Evolutionary conservation across 2,329 filamentous ascomycete genomes (phyloP).

Genomic region (Venturia pyrina): DNA sequence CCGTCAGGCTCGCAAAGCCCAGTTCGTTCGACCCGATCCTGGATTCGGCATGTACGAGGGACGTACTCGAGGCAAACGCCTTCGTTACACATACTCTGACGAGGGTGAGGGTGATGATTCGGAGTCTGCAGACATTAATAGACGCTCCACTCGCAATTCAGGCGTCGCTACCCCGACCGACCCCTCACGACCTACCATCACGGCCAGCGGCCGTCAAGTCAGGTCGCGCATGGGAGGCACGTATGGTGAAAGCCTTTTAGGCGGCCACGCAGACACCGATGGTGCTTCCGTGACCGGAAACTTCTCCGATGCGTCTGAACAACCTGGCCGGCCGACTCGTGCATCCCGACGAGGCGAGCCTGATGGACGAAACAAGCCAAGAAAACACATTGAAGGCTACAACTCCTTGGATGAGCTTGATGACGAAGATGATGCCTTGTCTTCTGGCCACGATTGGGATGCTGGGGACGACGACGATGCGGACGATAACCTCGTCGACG

Average conservation of each 20-base stretch:
- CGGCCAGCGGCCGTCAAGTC: constrained; percentile 81
- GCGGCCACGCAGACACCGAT: constrained; percentile 35
- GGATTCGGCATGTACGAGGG: constrained; percentile 94
- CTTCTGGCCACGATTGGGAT: constrained; percentile 56
- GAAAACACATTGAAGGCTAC: constrained; percentile 43
- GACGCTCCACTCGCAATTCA: constrained; percentile 52
- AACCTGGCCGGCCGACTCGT: constrained; percentile 32
- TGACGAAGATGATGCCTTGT: constrained; percentile 52
- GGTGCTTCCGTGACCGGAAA: constrained; percentile 34
- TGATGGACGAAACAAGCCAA: constrained; percentile 31
- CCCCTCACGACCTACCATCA: constrained; percentile 53
- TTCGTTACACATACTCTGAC: constrained; percentile 93
- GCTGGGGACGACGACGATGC: constrained; percentile 63
- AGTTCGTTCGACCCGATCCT: constrained; percentile 77
- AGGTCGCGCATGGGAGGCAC: constrained; percentile 53
- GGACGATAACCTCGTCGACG: constrained; percentile 50
- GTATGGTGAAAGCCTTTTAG: constrained; percentile 53
- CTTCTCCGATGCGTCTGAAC: constrained; percentile 31
- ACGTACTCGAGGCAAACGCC: constrained; percentile 86
- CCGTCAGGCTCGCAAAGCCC: constrained; percentile 71
- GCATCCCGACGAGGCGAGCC: constrained; percentile 20
- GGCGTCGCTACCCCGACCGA: constrained; percentile 65
- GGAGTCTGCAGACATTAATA: constrained; percentile 39
- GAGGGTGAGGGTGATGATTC: constrained; percentile 62
- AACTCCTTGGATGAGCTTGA: constrained; percentile 54